A percentile compares a stretch with the other conserved stretches of the same genome.
These are phyloP conservation scores for Viola odorata DNA, from an alignment of 345 rosid genomes.

Conservation along the genomic window DNA sequence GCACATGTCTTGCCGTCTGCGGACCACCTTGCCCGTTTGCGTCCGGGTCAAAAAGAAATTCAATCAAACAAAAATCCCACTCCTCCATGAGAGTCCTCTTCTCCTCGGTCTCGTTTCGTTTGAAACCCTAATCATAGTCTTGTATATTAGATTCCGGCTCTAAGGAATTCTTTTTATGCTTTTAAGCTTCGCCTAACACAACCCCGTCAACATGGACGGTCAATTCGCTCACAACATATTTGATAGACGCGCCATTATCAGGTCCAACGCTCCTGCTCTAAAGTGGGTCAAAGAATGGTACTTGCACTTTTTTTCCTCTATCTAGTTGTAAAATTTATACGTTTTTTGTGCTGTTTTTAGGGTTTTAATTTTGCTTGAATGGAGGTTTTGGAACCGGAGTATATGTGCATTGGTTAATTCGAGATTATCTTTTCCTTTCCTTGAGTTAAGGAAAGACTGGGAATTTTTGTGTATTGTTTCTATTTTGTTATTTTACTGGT, in stretches of 20 bases:
- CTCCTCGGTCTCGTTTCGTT: too few species aligned
- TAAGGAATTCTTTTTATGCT: too few species aligned
- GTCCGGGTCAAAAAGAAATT: too few species aligned
- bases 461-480: too few species aligned
- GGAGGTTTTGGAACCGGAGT: neutral
- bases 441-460: neutral
- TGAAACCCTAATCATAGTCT: too few species aligned
- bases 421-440: neutral
- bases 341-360: neutral
- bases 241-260: slow-evolving; percentile 67
- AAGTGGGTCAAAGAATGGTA: slow-evolving; percentile 89
- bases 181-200: too few species aligned
- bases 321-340: neutral
- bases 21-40: too few species aligned
- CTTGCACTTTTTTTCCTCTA: neutral
- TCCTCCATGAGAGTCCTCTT: too few species aligned
- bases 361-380: neutral
- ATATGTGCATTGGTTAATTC: neutral
- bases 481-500: too few species aligned
- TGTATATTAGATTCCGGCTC: too few species aligned
- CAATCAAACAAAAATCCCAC: too few species aligned
- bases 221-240: slow-evolving; percentile 52
- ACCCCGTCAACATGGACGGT: neutral
- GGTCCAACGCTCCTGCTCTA: slow-evolving; percentile 68
- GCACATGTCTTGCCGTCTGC: too few species aligned